Evolutionary conservation across 495 filamentous ascomycete species (phyloP), one percentile per base, ranked within the genome.

Genomic region (Talaromyces wortmannii): DNA sequence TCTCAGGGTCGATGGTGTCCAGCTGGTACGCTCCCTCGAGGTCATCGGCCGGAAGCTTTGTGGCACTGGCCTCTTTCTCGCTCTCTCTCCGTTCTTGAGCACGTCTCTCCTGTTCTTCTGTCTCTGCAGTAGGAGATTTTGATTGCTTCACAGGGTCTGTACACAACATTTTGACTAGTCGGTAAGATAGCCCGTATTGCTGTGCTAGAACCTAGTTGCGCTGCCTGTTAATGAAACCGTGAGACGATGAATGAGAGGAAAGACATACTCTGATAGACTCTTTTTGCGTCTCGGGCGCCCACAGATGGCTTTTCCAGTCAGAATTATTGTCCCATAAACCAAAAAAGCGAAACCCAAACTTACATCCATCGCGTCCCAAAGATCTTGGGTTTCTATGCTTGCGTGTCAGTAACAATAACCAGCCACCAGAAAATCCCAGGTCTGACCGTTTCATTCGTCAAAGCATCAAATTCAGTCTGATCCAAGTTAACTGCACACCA

Each of bases 361-460:
- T 74, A 85, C 82, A 91, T 89, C 88, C 88, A 92, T 65, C 87
- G 65, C 16, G 77, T 77, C 33, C 71, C 73, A 51, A 78, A 73
- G 49, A 65, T 71, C 53, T 58, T 71, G 11, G 70, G 59, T 61
- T 64, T 71, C 73, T 77, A 18, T 16, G 18, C 31, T 18, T 5
- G 44, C 10, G 12, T 16, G n/a, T 23, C 5, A 11, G 16, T 55
- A 30, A 54, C 31, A 48, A 30, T 31, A 31, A 55, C n/a, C 43
- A 17, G 18, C 52, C 11, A 47, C 51, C 10, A 40, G n/a, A 53
- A 4, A 4, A 4, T 8, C 2, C 13, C 4, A 45, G 43, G 5
- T 63, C 66, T 4, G 65, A 75, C 73, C 48, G 60, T 59, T 32
- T 63, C 62, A 45, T 58, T 67, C 15, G 74, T 56, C 47, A 78